Base-by-base conservation (phyloP, 345 rosid species). In the Ceriops decandra region DNA sequence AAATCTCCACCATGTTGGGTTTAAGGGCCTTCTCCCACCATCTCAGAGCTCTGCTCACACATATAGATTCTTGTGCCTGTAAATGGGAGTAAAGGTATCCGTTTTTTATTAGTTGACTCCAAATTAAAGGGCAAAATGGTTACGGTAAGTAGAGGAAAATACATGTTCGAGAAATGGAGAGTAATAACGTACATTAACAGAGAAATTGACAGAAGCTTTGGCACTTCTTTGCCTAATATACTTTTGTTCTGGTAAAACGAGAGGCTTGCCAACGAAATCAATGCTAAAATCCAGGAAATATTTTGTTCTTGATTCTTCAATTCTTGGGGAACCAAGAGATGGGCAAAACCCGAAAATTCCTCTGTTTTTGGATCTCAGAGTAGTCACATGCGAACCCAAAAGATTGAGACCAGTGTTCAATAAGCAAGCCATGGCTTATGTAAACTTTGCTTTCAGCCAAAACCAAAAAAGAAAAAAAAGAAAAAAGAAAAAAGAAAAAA, bases 11-110 rank as follows among this genome's bases (percentile, higher is more conserved):
- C 92, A 85, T 86, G 85, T 89, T 88, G 61, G 84, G 82, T 71
- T 76, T 72, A 22, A 67, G 69, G 71, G 81, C 80, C 51, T 87
- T 89, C 51, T 89, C 90, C 97, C 96, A 89, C 97, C 97, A 91
- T 78, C 88, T 83, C 83, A 74, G 57, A 60, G 71, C 79, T 72
- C 78, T 84, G 58, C 90, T 76, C 51, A 80, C 77, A 76, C 85
- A 81, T 42, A 79, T 54, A 17, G 85, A 79, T 60, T 84, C 70
- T 68, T 77, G 84, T 60, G 82, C 76, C 87, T 82, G 78, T n/a
- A 64, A 70, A 59, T 17, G 31, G 60, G 5, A 67, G 73, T 68
- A 20, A 46, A 60, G 35, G 22, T 27, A 19, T 35, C 49, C 75
- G 1, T 38, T 33, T 33, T 32, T 5, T 27, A 52, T 19, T 22